Evolutionary conservation across 768 basidiomycete species (phyloP).

Genomic region (Lactarius psammicola): DNA sequence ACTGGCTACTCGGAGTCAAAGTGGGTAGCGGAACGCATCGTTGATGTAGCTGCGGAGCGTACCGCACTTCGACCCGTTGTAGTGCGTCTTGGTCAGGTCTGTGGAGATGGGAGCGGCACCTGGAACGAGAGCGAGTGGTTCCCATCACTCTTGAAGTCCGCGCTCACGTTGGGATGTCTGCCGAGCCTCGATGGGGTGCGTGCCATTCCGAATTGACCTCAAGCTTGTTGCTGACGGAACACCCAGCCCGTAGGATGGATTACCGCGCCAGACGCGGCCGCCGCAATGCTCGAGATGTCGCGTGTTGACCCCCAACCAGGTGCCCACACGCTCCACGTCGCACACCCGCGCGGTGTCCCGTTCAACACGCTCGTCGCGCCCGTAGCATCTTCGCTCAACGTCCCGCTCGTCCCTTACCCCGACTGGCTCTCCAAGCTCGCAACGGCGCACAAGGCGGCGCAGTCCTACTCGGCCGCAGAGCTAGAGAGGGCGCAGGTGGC

Average conservation of each 20-base stretch:
- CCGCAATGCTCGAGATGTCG: slow-evolving; percentile 32
- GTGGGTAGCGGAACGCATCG: slow-evolving; percentile 30
- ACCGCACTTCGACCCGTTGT: slow-evolving; percentile 23
- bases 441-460: slow-evolving; percentile 10
- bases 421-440: slow-evolving; percentile 32
- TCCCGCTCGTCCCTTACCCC: slow-evolving; percentile 31
- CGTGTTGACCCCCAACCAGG: slow-evolving; percentile 21
- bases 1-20: slow-evolving; percentile 33
- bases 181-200: slow-evolving; percentile 30
- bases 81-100: slow-evolving; percentile 34
- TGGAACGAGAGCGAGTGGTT: slow-evolving; percentile 36
- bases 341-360: slow-evolving; percentile 30
- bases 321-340: slow-evolving; percentile 27
- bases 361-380: slow-evolving; percentile 28
- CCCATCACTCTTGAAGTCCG: slow-evolving; percentile 30
- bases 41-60: slow-evolving; percentile 28
- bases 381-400: slow-evolving; percentile 26
- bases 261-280: slow-evolving; percentile 31
- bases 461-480: slow-evolving; percentile 10
- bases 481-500: slow-evolving; percentile 22
- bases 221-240: background rate
- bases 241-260: slow-evolving; percentile 32
- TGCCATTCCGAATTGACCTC: background rate
- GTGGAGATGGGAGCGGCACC: slow-evolving; percentile 32
- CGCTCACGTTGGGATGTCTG: slow-evolving; percentile 27